Base-by-base conservation (phyloP, 768 basidiomycete species). In the Glaciozyma martinii region DNA sequence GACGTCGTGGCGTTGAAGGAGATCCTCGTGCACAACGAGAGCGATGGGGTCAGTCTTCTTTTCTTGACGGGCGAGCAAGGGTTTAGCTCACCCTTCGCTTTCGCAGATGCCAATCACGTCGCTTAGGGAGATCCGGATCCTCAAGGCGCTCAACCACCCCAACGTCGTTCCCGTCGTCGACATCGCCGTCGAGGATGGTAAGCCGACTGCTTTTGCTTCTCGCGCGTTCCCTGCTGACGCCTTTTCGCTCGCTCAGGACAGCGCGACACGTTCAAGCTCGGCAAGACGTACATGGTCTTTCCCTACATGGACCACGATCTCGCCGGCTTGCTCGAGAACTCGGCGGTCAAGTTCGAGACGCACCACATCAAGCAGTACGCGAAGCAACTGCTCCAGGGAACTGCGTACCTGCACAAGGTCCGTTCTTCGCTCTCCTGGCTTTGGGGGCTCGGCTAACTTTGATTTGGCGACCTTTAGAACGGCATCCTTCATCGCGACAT, bases 261-360 rank as follows among this genome's bases (percentile, higher is more conserved):
- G 54, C 53, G 54, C 3, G 25, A 44, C 23, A 37, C 52, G 21
- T 50, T 70, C 33, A 19, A 30, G 46, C 84, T 87, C 30, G 78
- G 90, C 60, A 89, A 89, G 6, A 89, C 97, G 19, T 95, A 89
- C 78, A 95, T 98, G 91, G 94, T 97, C 49, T 99, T 98, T 74
- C 95, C 95, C 0, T 99, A 97, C 78, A 98, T 98, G 95, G 95
- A 98, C 73, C 94, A 99, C 73, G 95, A 99, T 77, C 83, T 99
- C 16, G 91, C 94, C 3, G 95, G 95, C 4, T 76, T 98, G 46
- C 78, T 99, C 65, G 90, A 93, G 76, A 97, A 98, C 74, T 56
- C 55, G 40, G 56, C 67, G 7, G 92, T 92, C 64, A 86, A 86
- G 71, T 79, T 94, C 5, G 82, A 83, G 57, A 84, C 86, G 12